Conservation (phyloP, 768 basidiomycete genomes). For the Naganishia friedmannii region DNA sequence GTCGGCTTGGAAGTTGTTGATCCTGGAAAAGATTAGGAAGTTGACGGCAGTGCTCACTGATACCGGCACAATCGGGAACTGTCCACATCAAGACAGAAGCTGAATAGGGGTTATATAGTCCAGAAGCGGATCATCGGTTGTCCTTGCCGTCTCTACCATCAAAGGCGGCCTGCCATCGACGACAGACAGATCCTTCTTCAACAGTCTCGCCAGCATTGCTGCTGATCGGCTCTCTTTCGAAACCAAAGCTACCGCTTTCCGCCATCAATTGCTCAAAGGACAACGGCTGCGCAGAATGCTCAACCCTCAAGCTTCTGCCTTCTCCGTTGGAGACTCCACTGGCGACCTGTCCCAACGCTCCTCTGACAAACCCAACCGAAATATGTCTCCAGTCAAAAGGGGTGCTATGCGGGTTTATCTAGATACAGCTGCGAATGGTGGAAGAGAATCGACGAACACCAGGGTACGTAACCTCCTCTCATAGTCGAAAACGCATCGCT, state of each 20-base stretch:
- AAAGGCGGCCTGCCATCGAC: too few relatives aligned
- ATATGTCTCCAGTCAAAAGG: not conserved
- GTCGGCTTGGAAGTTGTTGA: not conserved
- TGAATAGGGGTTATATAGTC: not conserved
- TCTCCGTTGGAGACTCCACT: not conserved
- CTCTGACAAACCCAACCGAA: not conserved
- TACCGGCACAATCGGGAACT: not conserved
- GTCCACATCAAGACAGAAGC: not conserved
- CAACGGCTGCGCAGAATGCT: not conserved
- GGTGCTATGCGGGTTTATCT: not conserved
- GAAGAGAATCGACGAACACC: not conserved
- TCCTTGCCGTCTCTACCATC: not conserved
- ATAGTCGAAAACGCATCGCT: not conserved
- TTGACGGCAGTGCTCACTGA: not conserved
- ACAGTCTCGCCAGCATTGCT: not conserved
- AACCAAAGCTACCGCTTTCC: not conserved
- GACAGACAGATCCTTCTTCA: not conserved
- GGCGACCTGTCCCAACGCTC: not conserved
- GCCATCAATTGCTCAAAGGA: not conserved
- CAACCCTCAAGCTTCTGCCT: slow-evolving; percentile 10
- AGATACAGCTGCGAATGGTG: not conserved
- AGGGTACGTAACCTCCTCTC: not conserved
- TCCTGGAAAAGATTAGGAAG: too few relatives aligned
- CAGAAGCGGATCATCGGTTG: not conserved
- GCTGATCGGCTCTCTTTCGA: not conserved